phyloP scores from a whole-genome alignment of 805 yeast species.

The Candida alai region DNA sequence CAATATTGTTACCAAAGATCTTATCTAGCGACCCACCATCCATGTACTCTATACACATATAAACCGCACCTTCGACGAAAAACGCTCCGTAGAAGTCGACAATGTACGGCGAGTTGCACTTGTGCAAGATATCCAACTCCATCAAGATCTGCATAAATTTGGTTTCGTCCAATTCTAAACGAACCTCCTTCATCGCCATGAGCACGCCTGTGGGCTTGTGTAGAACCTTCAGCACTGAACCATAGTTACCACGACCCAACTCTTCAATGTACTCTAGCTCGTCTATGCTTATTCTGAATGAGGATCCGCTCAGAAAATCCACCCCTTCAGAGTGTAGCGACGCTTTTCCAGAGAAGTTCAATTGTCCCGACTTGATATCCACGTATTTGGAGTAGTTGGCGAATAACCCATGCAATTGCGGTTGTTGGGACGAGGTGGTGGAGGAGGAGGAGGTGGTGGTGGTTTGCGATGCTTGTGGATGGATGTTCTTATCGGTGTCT shows the following conservation, averaged over 20 bases:
- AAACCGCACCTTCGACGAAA: slow-evolving; percentile 95
- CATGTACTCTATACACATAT: slow-evolving; percentile 98
- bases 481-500: slow-evolving; percentile 1
- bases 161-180: slow-evolving; percentile 89
- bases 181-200: slow-evolving; percentile 97
- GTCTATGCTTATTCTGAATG: slow-evolving; percentile 80
- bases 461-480: slow-evolving; percentile 16
- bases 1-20: slow-evolving; percentile 63
- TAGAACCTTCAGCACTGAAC: slow-evolving; percentile 87
- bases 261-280: slow-evolving; percentile 82
- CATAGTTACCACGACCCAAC: slow-evolving; percentile 94
- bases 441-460: slow-evolving; percentile 11
- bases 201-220: slow-evolving; percentile 89
- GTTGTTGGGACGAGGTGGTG: slow-evolving; percentile 14
- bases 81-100: slow-evolving; percentile 98
- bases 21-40: slow-evolving; percentile 93
- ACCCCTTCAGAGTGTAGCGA: slow-evolving; percentile 89
- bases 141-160: slow-evolving; percentile 90
- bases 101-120: slow-evolving; percentile 84
- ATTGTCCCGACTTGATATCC: slow-evolving; percentile 87
- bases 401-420: slow-evolving; percentile 58
- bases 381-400: slow-evolving; percentile 82
- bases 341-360: slow-evolving; percentile 91
- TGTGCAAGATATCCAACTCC: slow-evolving; percentile 93
- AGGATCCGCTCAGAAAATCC: slow-evolving; percentile 83